Conservation (phyloP, 2,329 filamentous ascomycete species). For the Pseudogymnoascus sp. region DNA sequence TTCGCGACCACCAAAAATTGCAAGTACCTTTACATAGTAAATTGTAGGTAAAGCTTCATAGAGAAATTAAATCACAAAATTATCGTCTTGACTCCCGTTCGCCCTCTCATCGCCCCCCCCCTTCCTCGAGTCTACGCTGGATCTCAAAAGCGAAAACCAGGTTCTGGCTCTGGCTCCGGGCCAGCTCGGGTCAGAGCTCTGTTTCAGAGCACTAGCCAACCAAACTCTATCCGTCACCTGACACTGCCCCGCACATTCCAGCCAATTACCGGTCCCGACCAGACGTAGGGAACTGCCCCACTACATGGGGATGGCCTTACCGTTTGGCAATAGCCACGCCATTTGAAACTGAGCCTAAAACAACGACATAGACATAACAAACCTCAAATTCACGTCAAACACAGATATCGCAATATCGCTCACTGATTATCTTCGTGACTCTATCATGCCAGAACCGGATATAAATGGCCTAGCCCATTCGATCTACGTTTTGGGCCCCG, state of each 20-base stretch:
- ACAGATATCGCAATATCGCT: not conserved
- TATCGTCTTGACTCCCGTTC: too few relatives aligned
- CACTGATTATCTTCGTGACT: not conserved
- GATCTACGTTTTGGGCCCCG: not conserved
- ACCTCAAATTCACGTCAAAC: not conserved
- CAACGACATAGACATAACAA: not conserved
- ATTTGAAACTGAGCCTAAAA: not conserved
- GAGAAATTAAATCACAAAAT: too few relatives aligned
- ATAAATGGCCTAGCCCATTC: not conserved
- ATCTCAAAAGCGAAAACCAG: too few relatives aligned
- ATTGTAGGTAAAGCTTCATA: too few relatives aligned
- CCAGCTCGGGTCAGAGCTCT: too few relatives aligned
- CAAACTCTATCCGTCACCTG: conserved; percentile 11
- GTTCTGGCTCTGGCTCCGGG: too few relatives aligned
- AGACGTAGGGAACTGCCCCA: not conserved
- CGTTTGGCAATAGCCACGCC: not conserved
- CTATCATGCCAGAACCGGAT: not conserved
- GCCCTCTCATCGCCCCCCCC: too few relatives aligned
- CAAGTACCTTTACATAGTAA: conserved; percentile 10
- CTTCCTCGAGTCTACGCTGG: too few relatives aligned
- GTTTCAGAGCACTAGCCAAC: too few relatives aligned
- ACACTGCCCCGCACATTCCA: not conserved
- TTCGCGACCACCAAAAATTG: too few relatives aligned
- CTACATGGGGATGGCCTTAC: not conserved
- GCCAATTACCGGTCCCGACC: not conserved